Evolutionary conservation across 352 stramenopile genomes (phyloP), one percentile per base, ranked within the genome.

Genomic region (Globisporangium barbulae): DNA sequence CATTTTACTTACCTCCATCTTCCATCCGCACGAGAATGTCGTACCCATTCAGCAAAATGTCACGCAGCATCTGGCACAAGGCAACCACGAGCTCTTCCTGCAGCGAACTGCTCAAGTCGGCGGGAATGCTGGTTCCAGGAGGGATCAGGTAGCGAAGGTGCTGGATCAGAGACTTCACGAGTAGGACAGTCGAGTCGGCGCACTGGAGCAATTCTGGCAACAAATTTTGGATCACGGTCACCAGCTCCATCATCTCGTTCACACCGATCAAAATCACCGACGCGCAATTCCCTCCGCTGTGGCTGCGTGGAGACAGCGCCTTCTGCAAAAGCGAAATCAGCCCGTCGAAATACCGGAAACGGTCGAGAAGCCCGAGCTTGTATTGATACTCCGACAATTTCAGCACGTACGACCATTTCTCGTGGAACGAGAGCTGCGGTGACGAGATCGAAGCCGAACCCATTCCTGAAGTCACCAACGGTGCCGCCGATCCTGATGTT

Each of bases 301-400:
- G 65, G 21, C 62, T 75, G 54, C 82, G 76, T n/a, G 85, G 83
- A 8, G 83, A 80, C 33, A 94, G 61, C 1, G 74, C 72, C 59
- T 96, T 96, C 66, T 96, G 87, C 31, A 92, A 63, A 15, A 96
- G 56, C 35, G 87, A 93, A 4, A 92, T 42, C 3, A 96, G 66
- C 1, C 85, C 85, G 39, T 93, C 82, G 67, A 96, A 91, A 60
- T 88, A 94, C n/a, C 76, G 77, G 42, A 75, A 66, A n/a, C 79
- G 70, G 57, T 96, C 80, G 42, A 96, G 63, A 30, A 96, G 63
- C 1, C 85, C 80, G 30, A 85, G 59, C 55, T 91, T 88, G 65
- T 90, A 93, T 70, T 96, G 87, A 52, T 89, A 94, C 69, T 88
- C 73, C 15, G 85, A 89, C 17, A 96, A 64, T 63, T 91, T 90